Evolutionary conservation across 495 filamentous ascomycete species (phyloP).

Genomic region (Xylaria scruposa): DNA sequence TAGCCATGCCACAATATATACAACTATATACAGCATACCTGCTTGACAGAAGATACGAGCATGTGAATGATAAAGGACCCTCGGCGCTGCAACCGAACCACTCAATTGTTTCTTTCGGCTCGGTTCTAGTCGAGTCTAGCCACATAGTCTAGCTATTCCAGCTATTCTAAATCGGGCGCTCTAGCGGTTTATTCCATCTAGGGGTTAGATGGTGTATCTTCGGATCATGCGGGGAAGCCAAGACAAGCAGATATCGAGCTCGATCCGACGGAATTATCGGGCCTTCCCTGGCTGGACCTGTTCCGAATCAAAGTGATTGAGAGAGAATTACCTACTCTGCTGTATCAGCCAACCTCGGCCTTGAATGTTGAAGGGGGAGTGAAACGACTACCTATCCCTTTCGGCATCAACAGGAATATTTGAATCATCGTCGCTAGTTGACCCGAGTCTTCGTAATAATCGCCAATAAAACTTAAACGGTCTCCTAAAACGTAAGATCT

Average conservation of each 20-base stretch:
- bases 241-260: slow-evolving; percentile 10
- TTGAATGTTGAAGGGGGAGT: not conserved
- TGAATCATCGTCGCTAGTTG: not conserved
- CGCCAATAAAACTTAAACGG: not conserved
- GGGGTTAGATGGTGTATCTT: not conserved
- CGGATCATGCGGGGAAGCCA: slow-evolving; percentile 20
- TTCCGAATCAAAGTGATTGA: not conserved
- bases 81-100: not conserved
- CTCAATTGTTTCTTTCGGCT: not conserved
- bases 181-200: not conserved
- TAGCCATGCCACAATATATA: not conserved
- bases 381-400: not conserved
- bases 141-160: not conserved
- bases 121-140: not conserved
- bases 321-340: no score
- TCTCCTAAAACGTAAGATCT: not conserved
- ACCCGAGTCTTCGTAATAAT: not conserved
- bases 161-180: not conserved
- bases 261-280: slow-evolving; percentile 24
- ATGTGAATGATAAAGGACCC: not conserved
- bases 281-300: slow-evolving; percentile 11
- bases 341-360: not conserved
- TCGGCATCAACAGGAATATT: not conserved
- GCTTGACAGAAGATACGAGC: not conserved
- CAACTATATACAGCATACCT: not conserved